Base-by-base conservation (phyloP, 2,329 filamentous ascomycete genomes). In the Monosporascus sp. region DNA sequence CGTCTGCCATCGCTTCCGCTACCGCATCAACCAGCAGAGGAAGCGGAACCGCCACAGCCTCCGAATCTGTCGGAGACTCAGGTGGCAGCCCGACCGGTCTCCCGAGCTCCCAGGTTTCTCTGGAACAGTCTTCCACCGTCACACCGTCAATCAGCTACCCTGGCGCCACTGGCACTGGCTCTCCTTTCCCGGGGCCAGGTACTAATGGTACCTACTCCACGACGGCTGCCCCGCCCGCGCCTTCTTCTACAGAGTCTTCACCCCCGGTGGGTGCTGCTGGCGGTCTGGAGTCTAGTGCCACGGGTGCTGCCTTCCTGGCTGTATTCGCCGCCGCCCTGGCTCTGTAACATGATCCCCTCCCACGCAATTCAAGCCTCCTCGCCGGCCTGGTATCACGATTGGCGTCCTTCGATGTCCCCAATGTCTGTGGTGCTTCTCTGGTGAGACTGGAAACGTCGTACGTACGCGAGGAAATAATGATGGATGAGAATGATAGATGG, bases 41-140 rank as follows among this genome's bases (percentile, higher is more conserved):
- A 31, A 54, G 58, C 46, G 55, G 46, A 49, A 56, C 59, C 43
- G 58, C 53, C 44, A 51, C 56, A 41, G 52, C 56, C 40, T 56
- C 60, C 27, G 58, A 59, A 31, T 52, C 61, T 43, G 57, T 63
- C 40, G 55, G 54, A 19, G 57, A 55, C 54, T 63, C 62, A n/a
- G 66, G 61, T 40, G 60, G 60, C 51, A 61, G 56, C 52, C 60
- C 59, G n/a, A 53, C 59, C 46, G 57, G 58, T 52, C 38, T 59
- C 14, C 49, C 57, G 38, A 65, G 65, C 57, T 63, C 61, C 11
- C 63, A 66, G 57, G 52, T 60, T 49, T 63, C 63, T 38, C 37
- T 65, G 50, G 55, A 60, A 49, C 53, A 58, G 31, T 63, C 63
- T 24, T 54, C 59, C 31, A 60, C 59, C n/a, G 54, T 57, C 20